Conservation (phyloP, 371 early-diverging fungal genomes). For the Parasitella parasitica region DNA sequence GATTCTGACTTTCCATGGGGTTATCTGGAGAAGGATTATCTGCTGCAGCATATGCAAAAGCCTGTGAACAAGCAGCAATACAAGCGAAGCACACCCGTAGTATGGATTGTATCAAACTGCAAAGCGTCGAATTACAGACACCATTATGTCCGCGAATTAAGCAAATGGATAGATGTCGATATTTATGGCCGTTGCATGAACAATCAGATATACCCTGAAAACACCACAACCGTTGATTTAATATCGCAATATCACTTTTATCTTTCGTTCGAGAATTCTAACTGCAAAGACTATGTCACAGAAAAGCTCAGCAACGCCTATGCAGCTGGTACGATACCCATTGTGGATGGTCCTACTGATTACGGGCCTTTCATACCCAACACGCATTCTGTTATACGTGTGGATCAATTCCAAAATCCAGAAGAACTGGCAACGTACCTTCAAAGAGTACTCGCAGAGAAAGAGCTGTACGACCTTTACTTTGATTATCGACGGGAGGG, state of each 20-base stretch:
- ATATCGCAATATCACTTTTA: conserved; percentile 8
- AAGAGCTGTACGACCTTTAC: neutral
- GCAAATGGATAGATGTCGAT: conserved; percentile 8
- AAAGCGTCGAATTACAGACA: conserved; percentile 10
- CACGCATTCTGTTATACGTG: conserved; percentile 2
- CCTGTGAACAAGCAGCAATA: neutral
- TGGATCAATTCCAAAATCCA: conserved; percentile 6
- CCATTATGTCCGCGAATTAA: conserved; percentile 6
- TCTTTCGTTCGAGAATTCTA: conserved; percentile 6
- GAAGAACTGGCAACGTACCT: neutral
- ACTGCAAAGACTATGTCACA: conserved; percentile 15
- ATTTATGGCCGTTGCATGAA: conserved; percentile 11
- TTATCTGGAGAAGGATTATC: neutral
- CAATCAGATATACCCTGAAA: neutral
- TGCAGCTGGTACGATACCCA: conserved; percentile 3
- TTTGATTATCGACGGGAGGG: neutral
- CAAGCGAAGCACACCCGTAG: neutral
- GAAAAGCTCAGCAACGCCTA: conserved; percentile 10
- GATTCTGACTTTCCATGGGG: conserved; percentile 18
- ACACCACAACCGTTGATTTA: neutral
- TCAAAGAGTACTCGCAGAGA: neutral
- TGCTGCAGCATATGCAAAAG: neutral
- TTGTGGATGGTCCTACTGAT: conserved; percentile 16
- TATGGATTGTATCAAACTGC: conserved; percentile 15
- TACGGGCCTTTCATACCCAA: conserved; percentile 15